Evolutionary conservation across 257 asterid species (phyloP).

Genomic region (Solanum bulbocastanum): DNA sequence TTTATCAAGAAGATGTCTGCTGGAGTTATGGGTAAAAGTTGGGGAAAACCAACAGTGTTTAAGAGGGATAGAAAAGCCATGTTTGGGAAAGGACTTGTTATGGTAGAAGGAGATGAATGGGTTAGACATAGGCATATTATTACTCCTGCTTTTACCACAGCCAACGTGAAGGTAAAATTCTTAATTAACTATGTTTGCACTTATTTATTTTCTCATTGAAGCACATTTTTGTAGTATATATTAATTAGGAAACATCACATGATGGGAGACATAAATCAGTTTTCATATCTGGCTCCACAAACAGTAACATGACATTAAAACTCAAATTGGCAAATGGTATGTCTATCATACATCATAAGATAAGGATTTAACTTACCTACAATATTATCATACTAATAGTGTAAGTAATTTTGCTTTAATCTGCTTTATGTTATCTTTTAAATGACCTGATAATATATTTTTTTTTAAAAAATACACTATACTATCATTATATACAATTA

Average conservation of each 20-base stretch:
- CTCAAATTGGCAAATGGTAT: not conserved
- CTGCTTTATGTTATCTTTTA: not conserved
- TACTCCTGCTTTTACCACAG: constrained; percentile 74
- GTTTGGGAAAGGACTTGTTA: constrained; percentile 77
- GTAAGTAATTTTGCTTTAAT: not conserved
- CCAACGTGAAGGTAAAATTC: constrained; percentile 56
- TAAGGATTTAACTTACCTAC: not conserved
- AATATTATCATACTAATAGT: too few relatives aligned
- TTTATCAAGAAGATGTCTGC: constrained; percentile 54
- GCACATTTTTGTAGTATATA: not conserved
- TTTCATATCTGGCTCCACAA: not conserved
- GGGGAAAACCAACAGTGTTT: constrained; percentile 91
- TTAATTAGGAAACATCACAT: not conserved
- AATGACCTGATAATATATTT: not conserved
- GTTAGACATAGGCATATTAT: constrained; percentile 69
- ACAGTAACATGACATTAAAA: not conserved
- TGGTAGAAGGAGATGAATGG: constrained; percentile 96
- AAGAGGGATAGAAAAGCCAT: constrained; percentile 74
- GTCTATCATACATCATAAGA: not conserved
- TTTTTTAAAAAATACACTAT: too few relatives aligned
- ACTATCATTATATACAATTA: not conserved
- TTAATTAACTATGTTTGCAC: constrained; percentile 17
- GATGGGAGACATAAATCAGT: not conserved
- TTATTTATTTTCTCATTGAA: not conserved
- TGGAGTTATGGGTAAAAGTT: constrained; percentile 49